phyloP scores from a whole-genome alignment of 495 filamentous ascomycete species.

The Penicillium subrubescens region DNA sequence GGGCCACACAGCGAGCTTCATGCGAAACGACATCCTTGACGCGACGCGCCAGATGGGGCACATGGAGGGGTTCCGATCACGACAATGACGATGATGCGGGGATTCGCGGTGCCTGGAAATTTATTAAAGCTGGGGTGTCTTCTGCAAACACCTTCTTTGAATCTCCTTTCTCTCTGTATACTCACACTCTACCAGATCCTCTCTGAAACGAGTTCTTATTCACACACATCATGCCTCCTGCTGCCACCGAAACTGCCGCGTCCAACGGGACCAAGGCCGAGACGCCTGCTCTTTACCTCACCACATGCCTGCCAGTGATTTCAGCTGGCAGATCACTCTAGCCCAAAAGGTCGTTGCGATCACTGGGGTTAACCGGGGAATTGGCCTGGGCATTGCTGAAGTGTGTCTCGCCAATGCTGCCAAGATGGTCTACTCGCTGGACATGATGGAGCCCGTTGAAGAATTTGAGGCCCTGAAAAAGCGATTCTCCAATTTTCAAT shows the following conservation, averaged over 20 bases:
- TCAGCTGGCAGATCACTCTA: constrained; percentile 34
- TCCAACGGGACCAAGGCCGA: constrained; percentile 10
- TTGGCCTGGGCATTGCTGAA: constrained; percentile 43
- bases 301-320: constrained; percentile 29
- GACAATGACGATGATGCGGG: background rate
- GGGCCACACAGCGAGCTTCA: background rate
- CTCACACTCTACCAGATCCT: background rate
- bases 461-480: constrained; percentile 38
- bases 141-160: background rate
- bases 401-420: constrained; percentile 44
- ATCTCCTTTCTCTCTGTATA: background rate
- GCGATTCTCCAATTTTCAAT: constrained; percentile 37
- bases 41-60: background rate
- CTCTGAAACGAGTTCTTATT: background rate
- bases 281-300: constrained; percentile 17
- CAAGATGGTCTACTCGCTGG: constrained; percentile 41
- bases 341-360: constrained; percentile 35
- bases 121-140: background rate
- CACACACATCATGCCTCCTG: constrained; percentile 19
- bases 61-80: background rate
- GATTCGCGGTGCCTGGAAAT: background rate
- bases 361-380: constrained; percentile 44
- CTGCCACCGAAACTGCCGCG: constrained; percentile 16
- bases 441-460: constrained; percentile 44
- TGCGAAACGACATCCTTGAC: background rate